phyloP scores from a whole-genome alignment of 169 alveolate genomes.

The Eimeria acervulina region DNA sequence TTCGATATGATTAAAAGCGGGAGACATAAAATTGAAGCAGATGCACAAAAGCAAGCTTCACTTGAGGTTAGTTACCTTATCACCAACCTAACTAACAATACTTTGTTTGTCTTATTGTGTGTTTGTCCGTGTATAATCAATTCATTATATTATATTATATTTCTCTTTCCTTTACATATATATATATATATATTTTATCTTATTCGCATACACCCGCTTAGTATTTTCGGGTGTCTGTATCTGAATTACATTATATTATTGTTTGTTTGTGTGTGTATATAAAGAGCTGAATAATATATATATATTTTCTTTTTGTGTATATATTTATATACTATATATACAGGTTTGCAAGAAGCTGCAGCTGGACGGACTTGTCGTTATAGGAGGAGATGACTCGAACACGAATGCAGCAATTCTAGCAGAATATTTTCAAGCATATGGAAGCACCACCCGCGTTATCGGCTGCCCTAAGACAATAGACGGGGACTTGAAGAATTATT shows the following conservation, averaged over 20 bases:
- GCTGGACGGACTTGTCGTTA: constrained; percentile 98
- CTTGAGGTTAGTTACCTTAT: constrained; percentile 88
- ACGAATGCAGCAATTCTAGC: constrained; percentile 99
- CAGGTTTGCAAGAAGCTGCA: constrained; percentile 92
- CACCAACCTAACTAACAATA: too few species aligned
- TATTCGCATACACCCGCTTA: not conserved
- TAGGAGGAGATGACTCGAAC: constrained; percentile 99
- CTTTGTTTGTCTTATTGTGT: not conserved
- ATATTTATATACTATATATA: not conserved
- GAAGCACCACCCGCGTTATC: constrained; percentile 90
- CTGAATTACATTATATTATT: not conserved
- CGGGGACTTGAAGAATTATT: constrained; percentile 98
- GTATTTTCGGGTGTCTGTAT: too few species aligned
- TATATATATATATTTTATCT: not conserved
- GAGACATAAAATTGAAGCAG: constrained; percentile 97
- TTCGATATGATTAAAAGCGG: constrained; percentile 99
- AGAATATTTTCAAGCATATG: constrained; percentile 94
- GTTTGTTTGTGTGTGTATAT: not conserved
- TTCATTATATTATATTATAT: not conserved
- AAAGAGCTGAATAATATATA: too few species aligned
- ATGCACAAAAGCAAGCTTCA: constrained; percentile 94
- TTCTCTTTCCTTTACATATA: not conserved
- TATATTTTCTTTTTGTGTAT: too few species aligned
- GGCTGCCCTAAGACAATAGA: constrained; percentile 99
- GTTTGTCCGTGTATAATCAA: not conserved